These are phyloP conservation scores for Rutstroemia sydowiana DNA, from an alignment of 2,329 filamentous ascomycete species.

Conservation along the genomic window DNA sequence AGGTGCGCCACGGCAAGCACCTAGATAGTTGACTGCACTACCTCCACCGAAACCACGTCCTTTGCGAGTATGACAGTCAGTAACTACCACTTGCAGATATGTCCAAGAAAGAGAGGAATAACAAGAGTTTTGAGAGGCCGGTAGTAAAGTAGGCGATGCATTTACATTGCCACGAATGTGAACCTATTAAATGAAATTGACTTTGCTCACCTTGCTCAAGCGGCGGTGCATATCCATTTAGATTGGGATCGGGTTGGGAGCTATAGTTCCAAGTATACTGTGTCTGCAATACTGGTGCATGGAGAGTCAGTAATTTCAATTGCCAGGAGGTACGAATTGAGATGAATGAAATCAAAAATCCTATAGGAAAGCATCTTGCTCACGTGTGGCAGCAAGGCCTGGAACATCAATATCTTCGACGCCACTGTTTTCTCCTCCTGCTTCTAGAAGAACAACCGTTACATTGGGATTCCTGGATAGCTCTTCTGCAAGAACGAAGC, in stretches of 20 bases:
- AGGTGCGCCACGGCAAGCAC: slow-evolving; percentile 18
- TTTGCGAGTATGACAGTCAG: no score
- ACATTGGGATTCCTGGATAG: not conserved
- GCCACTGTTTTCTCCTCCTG: not conserved
- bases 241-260: not conserved
- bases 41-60: slow-evolving; percentile 24
- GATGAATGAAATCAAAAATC: no score
- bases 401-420: not conserved
- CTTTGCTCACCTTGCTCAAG: not conserved
- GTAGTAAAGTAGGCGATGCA: no score
- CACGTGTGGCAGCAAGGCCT: not conserved
- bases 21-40: slow-evolving; percentile 22
- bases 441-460: slow-evolving; percentile 4
- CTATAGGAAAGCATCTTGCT: no score
- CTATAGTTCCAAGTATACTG: not conserved
- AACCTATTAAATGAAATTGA: no score
- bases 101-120: no score
- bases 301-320: no score
- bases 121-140: no score
- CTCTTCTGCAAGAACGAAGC: not conserved
- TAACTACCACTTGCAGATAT: no score
- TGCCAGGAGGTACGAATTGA: no score
- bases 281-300: not conserved
- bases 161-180: no score
- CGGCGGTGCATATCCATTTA: slow-evolving; percentile 8